These are phyloP conservation scores for Russula ochroleuca DNA, from an alignment of 768 basidiomycete species.

Conservation along the genomic window DNA sequence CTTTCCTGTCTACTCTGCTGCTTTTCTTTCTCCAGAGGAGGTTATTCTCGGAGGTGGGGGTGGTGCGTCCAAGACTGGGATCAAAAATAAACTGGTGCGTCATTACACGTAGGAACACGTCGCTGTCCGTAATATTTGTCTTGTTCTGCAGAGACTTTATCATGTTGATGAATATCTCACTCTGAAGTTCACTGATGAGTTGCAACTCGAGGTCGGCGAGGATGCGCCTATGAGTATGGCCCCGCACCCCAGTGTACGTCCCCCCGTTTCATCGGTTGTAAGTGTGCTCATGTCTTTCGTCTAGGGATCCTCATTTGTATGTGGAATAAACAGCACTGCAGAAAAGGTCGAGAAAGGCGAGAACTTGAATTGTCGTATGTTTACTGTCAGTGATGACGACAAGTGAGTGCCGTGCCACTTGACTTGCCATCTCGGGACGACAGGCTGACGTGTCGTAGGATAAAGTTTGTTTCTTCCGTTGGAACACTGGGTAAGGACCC, in stretches of 20 bases:
- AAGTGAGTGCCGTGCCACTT: slow-evolving; percentile 42
- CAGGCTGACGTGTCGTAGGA: slow-evolving; percentile 38
- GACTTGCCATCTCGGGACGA: background rate
- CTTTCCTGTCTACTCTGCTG: slow-evolving; percentile 87
- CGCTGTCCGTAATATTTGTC: background rate
- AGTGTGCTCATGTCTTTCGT: slow-evolving; percentile 32
- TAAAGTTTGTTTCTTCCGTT: slow-evolving; percentile 46
- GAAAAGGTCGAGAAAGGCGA: slow-evolving; percentile 57
- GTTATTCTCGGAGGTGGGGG: slow-evolving; percentile 88
- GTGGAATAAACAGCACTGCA: slow-evolving; percentile 80
- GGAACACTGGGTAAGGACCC: slow-evolving; percentile 59
- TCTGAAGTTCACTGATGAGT: slow-evolving; percentile 58
- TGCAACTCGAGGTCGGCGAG: slow-evolving; percentile 73
- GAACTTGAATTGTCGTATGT: slow-evolving; percentile 86
- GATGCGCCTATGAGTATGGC: slow-evolving; percentile 98
- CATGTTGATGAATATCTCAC: slow-evolving; percentile 49
- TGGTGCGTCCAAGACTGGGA: slow-evolving; percentile 79
- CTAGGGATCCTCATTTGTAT: slow-evolving; percentile 51
- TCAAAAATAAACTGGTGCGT: slow-evolving; percentile 90
- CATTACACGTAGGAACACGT: background rate
- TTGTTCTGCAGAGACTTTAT: slow-evolving; percentile 58
- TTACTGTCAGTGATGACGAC: slow-evolving; percentile 46
- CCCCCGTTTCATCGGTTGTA: slow-evolving; percentile 7
- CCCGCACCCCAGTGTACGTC: slow-evolving; percentile 52
- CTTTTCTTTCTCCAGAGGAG: slow-evolving; percentile 66